These are phyloP conservation scores for Coemansia sp. DNA, from an alignment of 192 early-diverging fungal genomes.

Conservation along the genomic window DNA sequence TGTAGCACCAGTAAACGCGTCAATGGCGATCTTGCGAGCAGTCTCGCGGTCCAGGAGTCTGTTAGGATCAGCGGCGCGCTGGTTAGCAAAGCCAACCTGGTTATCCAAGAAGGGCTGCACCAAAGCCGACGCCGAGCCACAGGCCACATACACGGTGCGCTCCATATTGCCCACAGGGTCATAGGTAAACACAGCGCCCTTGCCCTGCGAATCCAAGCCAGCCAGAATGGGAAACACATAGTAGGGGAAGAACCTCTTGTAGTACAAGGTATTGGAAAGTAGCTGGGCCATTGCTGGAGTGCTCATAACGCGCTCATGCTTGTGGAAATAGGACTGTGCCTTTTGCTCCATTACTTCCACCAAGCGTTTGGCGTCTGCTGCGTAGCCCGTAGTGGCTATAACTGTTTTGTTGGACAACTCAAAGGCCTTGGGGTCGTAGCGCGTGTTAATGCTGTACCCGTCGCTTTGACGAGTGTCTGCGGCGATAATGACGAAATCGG, in stretches of 20 bases:
- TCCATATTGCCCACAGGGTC: constrained; percentile 92
- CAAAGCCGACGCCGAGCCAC: constrained; percentile 82
- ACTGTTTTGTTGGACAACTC: constrained; percentile 81
- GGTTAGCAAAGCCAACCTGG: constrained; percentile 78
- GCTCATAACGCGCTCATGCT: constrained; percentile 86
- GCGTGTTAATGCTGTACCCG: constrained; percentile 92
- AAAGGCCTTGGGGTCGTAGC: constrained; percentile 87
- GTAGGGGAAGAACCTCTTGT: constrained; percentile 94
- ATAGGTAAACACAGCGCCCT: constrained; percentile 86
- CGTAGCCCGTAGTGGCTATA: constrained; percentile 80
- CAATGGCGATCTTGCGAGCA: constrained; percentile 79
- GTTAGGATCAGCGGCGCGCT: constrained; percentile 26
- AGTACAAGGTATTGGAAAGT: constrained; percentile 88
- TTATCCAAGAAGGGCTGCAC: constrained; percentile 98
- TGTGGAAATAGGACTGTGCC: constrained; percentile 88
- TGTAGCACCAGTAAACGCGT: constrained; percentile 92
- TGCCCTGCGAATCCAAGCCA: constrained; percentile 83
- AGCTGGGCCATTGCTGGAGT: constrained; percentile 86
- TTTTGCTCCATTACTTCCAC: constrained; percentile 78
- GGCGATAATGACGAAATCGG: constrained; percentile 91
- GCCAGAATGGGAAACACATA: constrained; percentile 87
- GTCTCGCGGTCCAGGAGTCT: constrained; percentile 18
- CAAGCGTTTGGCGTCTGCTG: constrained; percentile 82
- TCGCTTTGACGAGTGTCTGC: constrained; percentile 92
- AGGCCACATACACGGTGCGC: constrained; percentile 66